Evolutionary conservation across 2,329 filamentous ascomycete genomes (phyloP).

Genomic region (Tricladium varicosporioides): DNA sequence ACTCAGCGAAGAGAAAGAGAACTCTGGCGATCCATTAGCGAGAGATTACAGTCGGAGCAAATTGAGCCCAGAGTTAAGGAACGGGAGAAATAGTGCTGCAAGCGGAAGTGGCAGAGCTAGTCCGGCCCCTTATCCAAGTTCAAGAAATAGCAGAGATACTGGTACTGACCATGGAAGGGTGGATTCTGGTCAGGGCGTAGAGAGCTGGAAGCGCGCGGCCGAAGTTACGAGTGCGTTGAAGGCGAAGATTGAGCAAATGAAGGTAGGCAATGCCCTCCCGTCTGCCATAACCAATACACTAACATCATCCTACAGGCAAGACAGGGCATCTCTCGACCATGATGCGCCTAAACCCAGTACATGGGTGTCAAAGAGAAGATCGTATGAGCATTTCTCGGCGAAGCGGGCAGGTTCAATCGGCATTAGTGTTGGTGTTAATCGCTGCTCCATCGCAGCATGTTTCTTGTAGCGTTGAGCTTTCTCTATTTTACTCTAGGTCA

Average conservation of each 20-base stretch:
- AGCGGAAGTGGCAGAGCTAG: slow-evolving; percentile 34
- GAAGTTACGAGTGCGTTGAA: slow-evolving; percentile 98
- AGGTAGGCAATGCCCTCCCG: slow-evolving; percentile 47
- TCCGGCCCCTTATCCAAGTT: slow-evolving; percentile 26
- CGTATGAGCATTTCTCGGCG: slow-evolving; percentile 19
- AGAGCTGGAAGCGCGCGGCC: slow-evolving; percentile 96
- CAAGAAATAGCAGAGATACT: slow-evolving; percentile 32
- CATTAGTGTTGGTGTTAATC: slow-evolving; percentile 4
- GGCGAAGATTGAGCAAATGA: slow-evolving; percentile 98
- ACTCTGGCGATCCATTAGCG: slow-evolving; percentile 46
- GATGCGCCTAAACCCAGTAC: background rate
- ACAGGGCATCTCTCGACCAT: slow-evolving; percentile 49
- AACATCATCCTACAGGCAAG: slow-evolving; percentile 39
- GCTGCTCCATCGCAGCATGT: background rate
- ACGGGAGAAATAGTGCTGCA: slow-evolving; percentile 31
- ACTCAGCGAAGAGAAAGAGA: slow-evolving; percentile 75
- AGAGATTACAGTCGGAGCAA: slow-evolving; percentile 32
- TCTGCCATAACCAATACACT: background rate
- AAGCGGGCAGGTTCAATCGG: slow-evolving; percentile 17
- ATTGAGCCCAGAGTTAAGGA: slow-evolving; percentile 32
- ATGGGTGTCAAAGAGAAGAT: background rate
- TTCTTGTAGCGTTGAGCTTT: background rate
- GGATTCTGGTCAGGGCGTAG: slow-evolving; percentile 54
- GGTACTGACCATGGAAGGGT: slow-evolving; percentile 29
- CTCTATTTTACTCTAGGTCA: slow-evolving; percentile 2